Conservation (phyloP, 257 asterid genomes). For the Solanum tarapatanum region DNA sequence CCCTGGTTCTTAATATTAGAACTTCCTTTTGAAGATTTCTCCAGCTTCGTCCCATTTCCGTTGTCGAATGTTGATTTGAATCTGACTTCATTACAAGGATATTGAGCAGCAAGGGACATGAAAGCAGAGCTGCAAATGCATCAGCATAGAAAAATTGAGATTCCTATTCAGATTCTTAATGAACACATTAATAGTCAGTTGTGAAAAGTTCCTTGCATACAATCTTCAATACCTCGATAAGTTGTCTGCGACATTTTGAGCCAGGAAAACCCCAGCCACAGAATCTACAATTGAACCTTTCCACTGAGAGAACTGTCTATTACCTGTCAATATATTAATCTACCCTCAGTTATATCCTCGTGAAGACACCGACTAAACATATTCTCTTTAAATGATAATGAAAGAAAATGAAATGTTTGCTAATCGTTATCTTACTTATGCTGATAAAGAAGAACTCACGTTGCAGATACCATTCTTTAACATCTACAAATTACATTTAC, state of each 20-base stretch:
- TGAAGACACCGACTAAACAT: not conserved
- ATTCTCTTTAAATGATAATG: not conserved
- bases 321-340: constrained; percentile 29
- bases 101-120: constrained; percentile 57
- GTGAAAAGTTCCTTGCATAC: not conserved
- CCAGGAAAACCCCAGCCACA: constrained; percentile 61
- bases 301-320: constrained; percentile 65
- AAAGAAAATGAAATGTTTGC: not conserved
- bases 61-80: not conserved
- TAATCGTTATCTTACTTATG: not conserved
- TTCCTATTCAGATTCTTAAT: not conserved
- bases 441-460: not conserved
- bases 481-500: not conserved
- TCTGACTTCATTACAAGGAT: constrained; percentile 7
- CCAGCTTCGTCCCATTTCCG: not conserved
- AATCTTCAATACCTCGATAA: constrained; percentile 41
- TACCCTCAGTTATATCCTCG: not conserved
- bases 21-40: not conserved
- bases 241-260: constrained; percentile 73
- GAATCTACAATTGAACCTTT: constrained; percentile 79
- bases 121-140: constrained; percentile 57
- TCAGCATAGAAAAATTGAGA: not conserved
- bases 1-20: not conserved
- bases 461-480: not conserved
- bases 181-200: not conserved